Percentiles rank a stretch among this genome's conserved stretches.
These are phyloP conservation scores for Ganoderma sinense DNA, from an alignment of 1,284 basidiomycete genomes.

Conservation along the genomic window DNA sequence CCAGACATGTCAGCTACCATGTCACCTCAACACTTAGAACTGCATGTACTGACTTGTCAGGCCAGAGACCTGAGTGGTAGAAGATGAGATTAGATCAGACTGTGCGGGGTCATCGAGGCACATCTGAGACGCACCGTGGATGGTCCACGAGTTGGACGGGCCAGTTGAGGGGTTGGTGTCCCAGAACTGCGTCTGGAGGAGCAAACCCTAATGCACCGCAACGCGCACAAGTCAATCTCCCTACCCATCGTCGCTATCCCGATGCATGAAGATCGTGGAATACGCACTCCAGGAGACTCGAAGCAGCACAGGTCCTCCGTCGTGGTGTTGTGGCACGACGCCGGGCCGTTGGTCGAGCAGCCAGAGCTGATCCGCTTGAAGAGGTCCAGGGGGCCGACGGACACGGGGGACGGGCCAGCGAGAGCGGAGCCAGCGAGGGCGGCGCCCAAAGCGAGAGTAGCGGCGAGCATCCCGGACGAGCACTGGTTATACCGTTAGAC, in stretches of 20 bases:
- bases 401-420: conserved; percentile 18
- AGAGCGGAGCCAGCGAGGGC: conserved; percentile 29
- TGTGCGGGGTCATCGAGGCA: background rate
- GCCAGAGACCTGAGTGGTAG: conserved; percentile 64
- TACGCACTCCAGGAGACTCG: conserved; percentile 43
- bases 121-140: conserved; percentile 61
- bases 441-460: conserved; percentile 21
- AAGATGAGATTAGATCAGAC: conserved; percentile 14
- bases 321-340: conserved; percentile 46
- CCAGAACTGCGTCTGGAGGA: conserved; percentile 64
- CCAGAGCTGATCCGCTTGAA: conserved; percentile 43
- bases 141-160: conserved; percentile 75
- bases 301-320: conserved; percentile 42
- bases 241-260: conserved; percentile 2
- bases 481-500: too few species aligned
- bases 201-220: conserved; percentile 52
- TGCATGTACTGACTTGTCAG: conserved; percentile 60
- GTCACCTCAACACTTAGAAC: background rate
- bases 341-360: conserved; percentile 41
- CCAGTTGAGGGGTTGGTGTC: conserved; percentile 62
- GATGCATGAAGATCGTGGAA: background rate
- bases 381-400: conserved; percentile 30
- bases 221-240: background rate
- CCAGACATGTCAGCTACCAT: conserved; percentile 8
- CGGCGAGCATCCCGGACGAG: conserved; percentile 19